A percentile compares a stretch with the other conserved stretches of the same genome.
Evolutionary conservation across 2,329 filamentous ascomycete genomes (phyloP).

Genomic region (Aschersonia sp.): DNA sequence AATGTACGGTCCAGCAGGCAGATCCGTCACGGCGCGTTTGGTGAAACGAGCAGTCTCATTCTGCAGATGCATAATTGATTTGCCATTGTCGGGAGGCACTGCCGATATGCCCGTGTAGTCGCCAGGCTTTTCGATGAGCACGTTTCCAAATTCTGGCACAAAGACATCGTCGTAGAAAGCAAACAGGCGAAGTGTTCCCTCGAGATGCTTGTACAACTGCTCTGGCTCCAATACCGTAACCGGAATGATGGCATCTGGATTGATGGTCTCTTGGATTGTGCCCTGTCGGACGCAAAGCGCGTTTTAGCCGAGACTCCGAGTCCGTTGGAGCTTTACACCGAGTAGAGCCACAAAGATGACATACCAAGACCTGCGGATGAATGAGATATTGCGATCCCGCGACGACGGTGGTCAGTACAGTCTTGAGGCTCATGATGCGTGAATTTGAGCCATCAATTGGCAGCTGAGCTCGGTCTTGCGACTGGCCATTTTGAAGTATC

Average conservation of each 20-base stretch:
- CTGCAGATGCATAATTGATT: constrained; percentile 1
- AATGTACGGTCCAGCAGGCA: constrained; percentile 26
- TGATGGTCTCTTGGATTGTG: constrained; percentile 25
- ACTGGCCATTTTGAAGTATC: constrained; percentile 1
- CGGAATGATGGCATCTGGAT: constrained; percentile 23
- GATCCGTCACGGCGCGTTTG: constrained; percentile 6
- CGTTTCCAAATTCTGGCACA: constrained; percentile 19
- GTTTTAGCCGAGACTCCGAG: background rate
- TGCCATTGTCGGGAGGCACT: background rate
- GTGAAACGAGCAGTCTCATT: constrained; percentile 9
- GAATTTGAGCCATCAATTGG: background rate
- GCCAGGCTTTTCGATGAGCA: constrained; percentile 23
- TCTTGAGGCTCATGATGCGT: constrained; percentile 6
- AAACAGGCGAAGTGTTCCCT: constrained; percentile 17
- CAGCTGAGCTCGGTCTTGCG: background rate
- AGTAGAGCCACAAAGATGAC: background rate
- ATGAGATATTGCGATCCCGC: constrained; percentile 24
- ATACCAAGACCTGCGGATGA: constrained; percentile 22
- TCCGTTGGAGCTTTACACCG: background rate
- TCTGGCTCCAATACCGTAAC: constrained; percentile 23
- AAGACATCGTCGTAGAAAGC: constrained; percentile 24
- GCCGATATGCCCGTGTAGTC: constrained; percentile 5
- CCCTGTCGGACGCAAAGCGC: constrained; percentile 12
- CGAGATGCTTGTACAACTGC: constrained; percentile 22
- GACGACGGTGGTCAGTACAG: constrained; percentile 20